These are phyloP conservation scores for Orychophragmus violaceus DNA, from an alignment of 345 rosid species.

Conservation along the genomic window DNA sequence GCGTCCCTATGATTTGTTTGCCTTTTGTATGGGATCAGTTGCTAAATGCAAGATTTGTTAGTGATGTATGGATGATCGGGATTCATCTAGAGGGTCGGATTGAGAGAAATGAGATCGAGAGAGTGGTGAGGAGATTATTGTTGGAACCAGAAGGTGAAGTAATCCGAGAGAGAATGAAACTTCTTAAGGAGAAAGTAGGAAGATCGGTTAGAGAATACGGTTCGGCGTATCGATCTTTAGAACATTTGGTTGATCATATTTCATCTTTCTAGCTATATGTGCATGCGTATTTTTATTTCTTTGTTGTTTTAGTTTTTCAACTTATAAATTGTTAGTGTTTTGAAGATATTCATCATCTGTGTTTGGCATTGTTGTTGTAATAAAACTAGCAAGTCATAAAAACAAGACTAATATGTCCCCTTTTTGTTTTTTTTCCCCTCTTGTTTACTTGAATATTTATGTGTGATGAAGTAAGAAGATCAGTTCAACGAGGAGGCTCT, in stretches of 20 bases:
- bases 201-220: neutral
- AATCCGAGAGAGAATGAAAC: neutral
- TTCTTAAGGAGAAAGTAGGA: neutral
- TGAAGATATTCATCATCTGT: neutral
- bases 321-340: neutral
- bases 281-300: neutral
- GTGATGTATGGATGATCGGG: conserved; percentile 4
- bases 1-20: conserved; percentile 11
- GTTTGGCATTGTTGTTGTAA: neutral
- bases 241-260: neutral
- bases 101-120: conserved; percentile 12
- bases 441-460: too few relatives aligned
- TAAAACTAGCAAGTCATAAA: neutral
- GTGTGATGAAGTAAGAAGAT: too few relatives aligned
- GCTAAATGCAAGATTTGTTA: neutral
- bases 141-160: neutral
- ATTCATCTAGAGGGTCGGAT: neutral
- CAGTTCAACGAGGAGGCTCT: too few relatives aligned
- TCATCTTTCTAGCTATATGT: neutral
- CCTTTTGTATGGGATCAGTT: neutral
- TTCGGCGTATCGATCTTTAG: neutral
- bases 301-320: neutral
- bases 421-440: too few relatives aligned
- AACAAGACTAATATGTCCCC: too few relatives aligned
- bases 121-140: neutral